Conservation (phyloP, 257 asterid species). For the Solanum tarapatanum region DNA sequence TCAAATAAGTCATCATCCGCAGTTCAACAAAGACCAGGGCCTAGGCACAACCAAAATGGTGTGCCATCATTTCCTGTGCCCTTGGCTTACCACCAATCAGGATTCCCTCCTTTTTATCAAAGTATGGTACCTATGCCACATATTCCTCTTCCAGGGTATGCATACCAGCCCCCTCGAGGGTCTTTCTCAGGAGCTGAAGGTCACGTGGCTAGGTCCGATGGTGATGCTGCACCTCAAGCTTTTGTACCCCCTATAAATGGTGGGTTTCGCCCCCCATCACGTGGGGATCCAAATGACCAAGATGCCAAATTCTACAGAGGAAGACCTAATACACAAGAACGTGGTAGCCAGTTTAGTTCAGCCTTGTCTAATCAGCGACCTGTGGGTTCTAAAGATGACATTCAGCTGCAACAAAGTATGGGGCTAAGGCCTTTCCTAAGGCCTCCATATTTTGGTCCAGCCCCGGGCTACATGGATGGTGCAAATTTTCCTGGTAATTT, state of each 20-base stretch:
- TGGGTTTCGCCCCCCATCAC: conserved; percentile 32
- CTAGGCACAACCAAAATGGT: conserved; percentile 47
- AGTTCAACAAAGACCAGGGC: conserved; percentile 48
- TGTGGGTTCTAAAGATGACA: conserved; percentile 31
- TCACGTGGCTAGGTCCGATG: conserved; percentile 28
- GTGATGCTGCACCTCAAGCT: conserved; percentile 37
- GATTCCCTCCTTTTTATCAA: conserved; percentile 40
- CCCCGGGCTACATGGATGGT: conserved; percentile 47
- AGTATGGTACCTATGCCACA: conserved; percentile 45
- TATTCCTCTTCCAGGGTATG: conserved; percentile 43
- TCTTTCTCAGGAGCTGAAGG: conserved; percentile 37
- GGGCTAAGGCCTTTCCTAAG: conserved; percentile 56
- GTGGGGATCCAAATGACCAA: conserved; percentile 25
- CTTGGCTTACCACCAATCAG: conserved; percentile 33
- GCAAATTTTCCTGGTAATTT: conserved; percentile 45
- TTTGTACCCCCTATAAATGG: conserved; percentile 40
- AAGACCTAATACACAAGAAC: conserved; percentile 38
- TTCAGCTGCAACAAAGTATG: conserved; percentile 40
- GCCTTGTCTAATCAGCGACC: conserved; percentile 40
- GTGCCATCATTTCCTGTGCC: conserved; percentile 48
- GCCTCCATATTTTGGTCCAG: conserved; percentile 39
- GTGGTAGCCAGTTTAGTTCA: conserved; percentile 25
- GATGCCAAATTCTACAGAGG: conserved; percentile 41
- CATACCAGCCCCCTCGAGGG: conserved; percentile 35
- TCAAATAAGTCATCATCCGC: conserved; percentile 35